phyloP scores from a whole-genome alignment of 768 basidiomycete species.

The Collybia mongolica region DNA sequence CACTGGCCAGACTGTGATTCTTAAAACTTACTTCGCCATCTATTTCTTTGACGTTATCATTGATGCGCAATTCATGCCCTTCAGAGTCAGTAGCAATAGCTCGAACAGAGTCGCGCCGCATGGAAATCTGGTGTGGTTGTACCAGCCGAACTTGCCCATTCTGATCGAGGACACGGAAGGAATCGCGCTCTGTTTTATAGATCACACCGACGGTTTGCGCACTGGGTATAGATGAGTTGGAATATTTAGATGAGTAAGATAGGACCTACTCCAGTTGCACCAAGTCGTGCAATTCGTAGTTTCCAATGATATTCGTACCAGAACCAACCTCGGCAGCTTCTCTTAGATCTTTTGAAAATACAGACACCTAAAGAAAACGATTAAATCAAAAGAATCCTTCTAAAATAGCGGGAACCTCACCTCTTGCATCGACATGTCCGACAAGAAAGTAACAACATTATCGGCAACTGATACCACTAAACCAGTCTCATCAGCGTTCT shows the following conservation, averaged over 20 bases:
- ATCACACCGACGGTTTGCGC: slow-evolving; percentile 95
- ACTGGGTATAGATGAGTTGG: slow-evolving; percentile 37
- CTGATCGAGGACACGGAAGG: slow-evolving; percentile 95
- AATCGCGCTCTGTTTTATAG: slow-evolving; percentile 94
- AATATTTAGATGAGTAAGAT: neutral
- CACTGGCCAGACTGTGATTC: neutral
- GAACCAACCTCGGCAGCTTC: slow-evolving; percentile 98
- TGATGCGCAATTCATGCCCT: slow-evolving; percentile 80
- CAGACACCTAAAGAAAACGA: slow-evolving; percentile 66
- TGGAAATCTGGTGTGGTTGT: slow-evolving; percentile 92
- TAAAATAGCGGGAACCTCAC: slow-evolving; percentile 35
- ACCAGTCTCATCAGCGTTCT: slow-evolving; percentile 94
- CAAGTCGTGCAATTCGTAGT: slow-evolving; percentile 94
- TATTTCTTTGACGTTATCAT: slow-evolving; percentile 91
- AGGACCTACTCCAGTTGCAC: slow-evolving; percentile 90
- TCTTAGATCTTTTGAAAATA: slow-evolving; percentile 95
- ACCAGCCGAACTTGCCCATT: slow-evolving; percentile 87
- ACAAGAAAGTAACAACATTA: slow-evolving; percentile 92
- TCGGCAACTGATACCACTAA: slow-evolving; percentile 90
- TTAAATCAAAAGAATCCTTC: slow-evolving; percentile 6
- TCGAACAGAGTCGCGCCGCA: slow-evolving; percentile 77
- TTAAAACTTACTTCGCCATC: slow-evolving; percentile 72
- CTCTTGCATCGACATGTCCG: slow-evolving; percentile 98
- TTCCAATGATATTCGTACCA: slow-evolving; percentile 83
- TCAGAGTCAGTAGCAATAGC: slow-evolving; percentile 90